phyloP scores from a whole-genome alignment of 2,329 filamentous ascomycete species.

The Calonectria multiphialidica region DNA sequence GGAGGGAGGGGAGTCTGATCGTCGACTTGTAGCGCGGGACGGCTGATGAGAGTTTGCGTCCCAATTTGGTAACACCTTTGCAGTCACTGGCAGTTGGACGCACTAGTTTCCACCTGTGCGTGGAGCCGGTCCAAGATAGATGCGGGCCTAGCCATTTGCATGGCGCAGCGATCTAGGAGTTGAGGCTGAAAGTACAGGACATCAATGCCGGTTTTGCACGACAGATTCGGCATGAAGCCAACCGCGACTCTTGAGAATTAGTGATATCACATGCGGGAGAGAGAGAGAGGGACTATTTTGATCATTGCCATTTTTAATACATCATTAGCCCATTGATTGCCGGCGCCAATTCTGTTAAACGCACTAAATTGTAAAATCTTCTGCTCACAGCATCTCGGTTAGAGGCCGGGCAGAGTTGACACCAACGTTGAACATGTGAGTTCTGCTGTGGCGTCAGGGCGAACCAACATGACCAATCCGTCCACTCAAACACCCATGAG shows the following conservation, averaged over 20 bases:
- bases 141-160: background rate
- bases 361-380: background rate
- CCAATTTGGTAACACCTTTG: conserved; percentile 6
- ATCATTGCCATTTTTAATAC: no score
- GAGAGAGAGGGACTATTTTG: background rate
- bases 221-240: background rate
- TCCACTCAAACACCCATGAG: background rate
- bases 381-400: background rate
- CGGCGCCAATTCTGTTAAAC: background rate
- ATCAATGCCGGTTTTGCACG: background rate
- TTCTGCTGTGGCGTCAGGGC: conserved; percentile 8
- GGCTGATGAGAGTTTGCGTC: background rate
- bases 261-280: background rate
- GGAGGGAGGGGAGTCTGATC: background rate
- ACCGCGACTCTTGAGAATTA: background rate
- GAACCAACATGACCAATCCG: background rate
- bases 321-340: background rate
- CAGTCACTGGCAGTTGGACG: background rate
- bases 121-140: background rate
- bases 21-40: background rate
- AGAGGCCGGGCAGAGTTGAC: background rate
- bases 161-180: conserved; percentile 1
- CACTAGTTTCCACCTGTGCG: background rate
- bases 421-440: background rate
- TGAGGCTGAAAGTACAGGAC: conserved; percentile 2